Evolutionary conservation across 768 basidiomycete genomes (phyloP).

Genomic region (Psilocybe subaeruginosa): DNA sequence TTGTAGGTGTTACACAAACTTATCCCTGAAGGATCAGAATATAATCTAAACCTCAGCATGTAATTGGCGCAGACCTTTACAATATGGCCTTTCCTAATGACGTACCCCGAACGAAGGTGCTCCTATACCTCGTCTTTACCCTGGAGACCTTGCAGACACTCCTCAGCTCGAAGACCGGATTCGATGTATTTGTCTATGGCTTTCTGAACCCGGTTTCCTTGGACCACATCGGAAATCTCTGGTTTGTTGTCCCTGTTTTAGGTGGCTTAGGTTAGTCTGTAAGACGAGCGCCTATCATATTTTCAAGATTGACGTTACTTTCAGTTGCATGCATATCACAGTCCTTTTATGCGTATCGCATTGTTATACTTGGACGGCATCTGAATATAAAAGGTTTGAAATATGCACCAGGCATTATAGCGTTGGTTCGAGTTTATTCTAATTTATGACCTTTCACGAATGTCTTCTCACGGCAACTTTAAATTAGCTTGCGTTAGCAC

Average conservation of each 20-base stretch:
- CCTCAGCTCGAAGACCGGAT: background rate
- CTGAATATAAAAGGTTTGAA: background rate
- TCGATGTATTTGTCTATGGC: background rate
- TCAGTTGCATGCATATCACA: conserved; percentile 1
- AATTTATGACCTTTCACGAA: too few species aligned
- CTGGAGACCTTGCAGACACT: background rate
- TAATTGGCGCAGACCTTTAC: background rate
- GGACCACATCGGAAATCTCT: conserved; percentile 1
- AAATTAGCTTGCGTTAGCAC: background rate
- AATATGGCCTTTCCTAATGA: background rate
- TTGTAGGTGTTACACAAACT: background rate
- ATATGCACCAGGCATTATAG: background rate
- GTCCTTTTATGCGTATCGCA: conserved; percentile 1
- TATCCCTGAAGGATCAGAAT: too few species aligned
- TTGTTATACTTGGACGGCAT: background rate
- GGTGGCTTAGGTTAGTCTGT: background rate
- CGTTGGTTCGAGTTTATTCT: background rate
- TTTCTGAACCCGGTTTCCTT: background rate
- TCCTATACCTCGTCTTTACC: background rate
- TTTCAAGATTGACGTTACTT: too few species aligned
- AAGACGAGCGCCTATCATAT: too few species aligned
- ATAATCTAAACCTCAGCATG: too few species aligned
- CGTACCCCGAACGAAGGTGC: background rate
- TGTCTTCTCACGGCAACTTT: too few species aligned
- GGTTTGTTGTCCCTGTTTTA: background rate